Percentiles rank a stretch among this genome's conserved stretches.
phyloP scores from a whole-genome alignment of 805 yeast species.

The Komagataella kurtzmanii region DNA sequence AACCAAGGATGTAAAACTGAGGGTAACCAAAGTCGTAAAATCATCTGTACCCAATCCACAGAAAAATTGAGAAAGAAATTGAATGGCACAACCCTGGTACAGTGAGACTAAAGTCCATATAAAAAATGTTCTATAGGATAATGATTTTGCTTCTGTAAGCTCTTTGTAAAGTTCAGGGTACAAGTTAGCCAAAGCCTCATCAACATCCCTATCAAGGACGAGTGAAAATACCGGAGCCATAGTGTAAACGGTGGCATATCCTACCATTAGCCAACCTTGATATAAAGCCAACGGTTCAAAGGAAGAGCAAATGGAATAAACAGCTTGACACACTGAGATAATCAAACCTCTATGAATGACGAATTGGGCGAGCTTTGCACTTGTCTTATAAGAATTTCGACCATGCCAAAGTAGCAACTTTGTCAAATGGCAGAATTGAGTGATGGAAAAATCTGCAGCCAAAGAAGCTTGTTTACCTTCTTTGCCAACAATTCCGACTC shows the following conservation, averaged over 20 bases:
- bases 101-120: slow-evolving; percentile 83
- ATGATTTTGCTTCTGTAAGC: slow-evolving; percentile 73
- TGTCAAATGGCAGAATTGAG: slow-evolving; percentile 81
- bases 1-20: slow-evolving; percentile 69
- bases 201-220: slow-evolving; percentile 84
- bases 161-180: slow-evolving; percentile 95
- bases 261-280: slow-evolving; percentile 97
- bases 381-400: slow-evolving; percentile 88
- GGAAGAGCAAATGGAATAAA: slow-evolving; percentile 70
- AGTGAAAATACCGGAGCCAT: slow-evolving; percentile 97
- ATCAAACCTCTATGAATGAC: slow-evolving; percentile 93
- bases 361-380: slow-evolving; percentile 91
- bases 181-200: slow-evolving; percentile 72
- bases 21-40: slow-evolving; percentile 70
- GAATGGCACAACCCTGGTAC: slow-evolving; percentile 85
- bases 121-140: slow-evolving; percentile 78
- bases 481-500: slow-evolving; percentile 97
- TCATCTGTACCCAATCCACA: slow-evolving; percentile 41
- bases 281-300: slow-evolving; percentile 92
- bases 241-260: slow-evolving; percentile 92
- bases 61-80: slow-evolving; percentile 66
- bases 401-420: slow-evolving; percentile 95
- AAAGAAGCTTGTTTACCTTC: slow-evolving; percentile 96
- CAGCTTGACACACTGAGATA: slow-evolving; percentile 91
- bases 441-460: slow-evolving; percentile 92